Base-by-base conservation (phyloP, 768 basidiomycete species). In the Mycena rebaudengoi region DNA sequence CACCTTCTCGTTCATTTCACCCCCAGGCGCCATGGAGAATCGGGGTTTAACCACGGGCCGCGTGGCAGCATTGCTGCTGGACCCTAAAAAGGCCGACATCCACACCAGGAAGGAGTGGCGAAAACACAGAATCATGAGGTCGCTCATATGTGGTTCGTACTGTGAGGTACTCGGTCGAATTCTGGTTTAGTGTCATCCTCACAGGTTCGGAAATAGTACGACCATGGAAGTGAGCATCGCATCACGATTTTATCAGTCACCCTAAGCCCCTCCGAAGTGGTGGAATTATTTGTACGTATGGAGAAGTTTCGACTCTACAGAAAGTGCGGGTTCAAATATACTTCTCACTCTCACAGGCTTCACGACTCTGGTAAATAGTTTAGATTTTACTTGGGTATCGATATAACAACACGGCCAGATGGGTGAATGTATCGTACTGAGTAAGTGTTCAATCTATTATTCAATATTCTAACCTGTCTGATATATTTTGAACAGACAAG, bases 121-220 rank as follows among this genome's bases (percentile, higher is more conserved):
- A 76, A 82, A 13, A 86, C 86, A 1, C 93, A 95, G 76, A 88
- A 88, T 69, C 97, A 98, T 71, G 96, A 96, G 78, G 88, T 94
- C 44, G 90, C 91, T 11, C 91, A 92, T 71, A 90, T 92, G 89
- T 90, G 91, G 89, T 88, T 49, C 26, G 66, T 68, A 10, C n/a
- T 40, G 39, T 23, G 10, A 2, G 12, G n/a, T n/a, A n/a, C 20
- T n/a, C n/a, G 11, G 2, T 55, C 10, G 10, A 25, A 57, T 43
- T 11, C 8, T 13, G 10, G 20, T 35, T 49, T 4, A 50, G 3
- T 2, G 3, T 28, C 13, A 28, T 7, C 10, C 4, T 18, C 32
- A 32, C 48, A 82, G 92, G 94, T 97, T 96, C 69, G 95, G 95
- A 26, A 90, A 97, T 73, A 92, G 97, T 69, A 91, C 94, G 7